Evolutionary conservation across 495 filamentous ascomycete species (phyloP).

Genomic region (Penicillium paradoxum): DNA sequence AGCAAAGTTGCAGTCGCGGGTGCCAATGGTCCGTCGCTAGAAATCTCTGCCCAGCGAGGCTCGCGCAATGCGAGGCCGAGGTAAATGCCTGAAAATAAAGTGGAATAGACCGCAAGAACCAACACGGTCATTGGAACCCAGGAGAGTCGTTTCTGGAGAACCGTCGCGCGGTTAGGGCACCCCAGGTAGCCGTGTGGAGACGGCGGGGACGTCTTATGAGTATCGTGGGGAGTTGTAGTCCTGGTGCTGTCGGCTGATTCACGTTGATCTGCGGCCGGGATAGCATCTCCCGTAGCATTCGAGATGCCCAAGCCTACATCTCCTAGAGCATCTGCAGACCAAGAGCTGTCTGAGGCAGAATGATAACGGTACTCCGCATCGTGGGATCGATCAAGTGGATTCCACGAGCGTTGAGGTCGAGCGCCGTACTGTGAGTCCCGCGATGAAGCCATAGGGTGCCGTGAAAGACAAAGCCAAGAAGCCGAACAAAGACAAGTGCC

Average conservation of each 20-base stretch:
- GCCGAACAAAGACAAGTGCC: no score
- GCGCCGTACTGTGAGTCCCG: constrained; percentile 7
- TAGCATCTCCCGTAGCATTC: constrained; percentile 6
- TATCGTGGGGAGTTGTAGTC: constrained; percentile 9
- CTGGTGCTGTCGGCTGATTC: constrained; percentile 4
- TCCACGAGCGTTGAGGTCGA: constrained; percentile 16
- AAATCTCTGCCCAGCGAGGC: constrained; percentile 53
- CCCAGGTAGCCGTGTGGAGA: not conserved
- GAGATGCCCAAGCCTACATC: constrained; percentile 24
- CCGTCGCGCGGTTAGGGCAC: constrained; percentile 19
- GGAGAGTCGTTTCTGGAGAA: constrained; percentile 39
- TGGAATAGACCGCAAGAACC: constrained; percentile 61
- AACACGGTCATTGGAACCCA: constrained; percentile 57
- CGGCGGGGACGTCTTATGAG: not conserved
- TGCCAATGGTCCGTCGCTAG: constrained; percentile 40
- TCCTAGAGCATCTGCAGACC: constrained; percentile 17
- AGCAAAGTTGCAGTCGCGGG: constrained; percentile 57
- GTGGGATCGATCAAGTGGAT: constrained; percentile 16
- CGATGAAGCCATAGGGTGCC: constrained; percentile 14
- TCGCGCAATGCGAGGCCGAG: constrained; percentile 52
- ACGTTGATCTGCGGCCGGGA: constrained; percentile 4
- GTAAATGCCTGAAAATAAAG: constrained; percentile 60
- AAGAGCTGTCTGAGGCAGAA: constrained; percentile 6
- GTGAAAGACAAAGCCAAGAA: not conserved
- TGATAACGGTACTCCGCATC: constrained; percentile 12